These are phyloP conservation scores for Kernera saxatilis DNA, from an alignment of 345 rosid genomes.

Conservation along the genomic window DNA sequence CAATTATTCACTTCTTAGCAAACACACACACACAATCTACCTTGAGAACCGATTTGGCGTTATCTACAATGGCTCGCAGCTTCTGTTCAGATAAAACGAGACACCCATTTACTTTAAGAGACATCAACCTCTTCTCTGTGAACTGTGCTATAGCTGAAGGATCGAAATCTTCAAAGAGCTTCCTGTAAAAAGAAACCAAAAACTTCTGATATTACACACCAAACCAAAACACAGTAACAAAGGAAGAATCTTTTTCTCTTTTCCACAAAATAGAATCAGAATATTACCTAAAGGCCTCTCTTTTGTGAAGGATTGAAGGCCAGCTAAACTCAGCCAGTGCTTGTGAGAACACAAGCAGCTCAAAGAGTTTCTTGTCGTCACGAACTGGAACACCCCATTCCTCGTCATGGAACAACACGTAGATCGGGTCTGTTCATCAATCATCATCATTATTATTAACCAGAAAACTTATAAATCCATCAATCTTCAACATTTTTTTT, in stretches of 20 bases:
- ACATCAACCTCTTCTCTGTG: slow-evolving; percentile 63
- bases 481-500: background rate
- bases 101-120: slow-evolving; percentile 58
- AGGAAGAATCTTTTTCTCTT: background rate
- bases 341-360: slow-evolving; percentile 82
- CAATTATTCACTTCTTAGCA: background rate
- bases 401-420: slow-evolving; percentile 65
- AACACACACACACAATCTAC: slow-evolving; percentile 16
- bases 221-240: background rate
- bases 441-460: background rate
- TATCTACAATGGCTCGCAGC: slow-evolving; percentile 76
- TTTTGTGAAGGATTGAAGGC: slow-evolving; percentile 66
- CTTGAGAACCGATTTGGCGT: slow-evolving; percentile 75
- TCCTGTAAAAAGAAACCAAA: slow-evolving; percentile 39
- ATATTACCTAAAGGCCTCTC: slow-evolving; percentile 59
- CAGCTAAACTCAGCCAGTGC: slow-evolving; percentile 94
- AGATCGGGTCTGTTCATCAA: slow-evolving; percentile 53
- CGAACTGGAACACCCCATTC: slow-evolving; percentile 85
- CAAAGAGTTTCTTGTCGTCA: slow-evolving; percentile 75
- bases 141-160: slow-evolving; percentile 53
- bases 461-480: background rate
- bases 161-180: slow-evolving; percentile 67
- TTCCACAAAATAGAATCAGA: background rate
- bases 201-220: background rate
- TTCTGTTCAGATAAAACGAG: slow-evolving; percentile 74